phyloP scores from a whole-genome alignment of 257 asterid species.

The Salvia hispanica region DNA sequence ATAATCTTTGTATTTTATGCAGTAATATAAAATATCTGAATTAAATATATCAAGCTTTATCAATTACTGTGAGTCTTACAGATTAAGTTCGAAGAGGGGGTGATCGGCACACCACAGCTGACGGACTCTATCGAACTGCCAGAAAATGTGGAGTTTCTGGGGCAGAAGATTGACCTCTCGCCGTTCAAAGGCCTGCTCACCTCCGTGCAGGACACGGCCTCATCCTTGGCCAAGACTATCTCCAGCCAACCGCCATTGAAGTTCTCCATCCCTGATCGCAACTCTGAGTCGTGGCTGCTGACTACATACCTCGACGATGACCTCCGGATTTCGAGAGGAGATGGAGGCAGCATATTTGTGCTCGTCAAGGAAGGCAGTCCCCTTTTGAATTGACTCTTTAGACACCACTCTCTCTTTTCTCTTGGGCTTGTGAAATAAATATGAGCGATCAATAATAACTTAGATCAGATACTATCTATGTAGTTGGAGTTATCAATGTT shows the following conservation, averaged over 20 bases:
- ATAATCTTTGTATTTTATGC: too few species aligned
- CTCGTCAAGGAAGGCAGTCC: conserved; percentile 76
- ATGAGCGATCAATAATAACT: not conserved
- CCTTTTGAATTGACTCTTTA: conserved; percentile 47
- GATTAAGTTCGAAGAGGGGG: conserved; percentile 83
- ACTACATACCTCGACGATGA: conserved; percentile 86
- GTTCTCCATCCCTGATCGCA: conserved; percentile 56
- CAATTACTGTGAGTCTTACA: conserved; percentile 25
- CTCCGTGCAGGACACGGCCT: conserved; percentile 83
- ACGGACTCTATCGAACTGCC: conserved; percentile 83
- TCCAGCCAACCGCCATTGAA: conserved; percentile 82
- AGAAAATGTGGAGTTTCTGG: conserved; percentile 71
- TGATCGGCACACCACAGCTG: conserved; percentile 89
- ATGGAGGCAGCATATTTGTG: conserved; percentile 82
- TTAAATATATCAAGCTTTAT: too few species aligned
- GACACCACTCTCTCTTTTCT: not conserved
- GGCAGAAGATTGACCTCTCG: conserved; percentile 79
- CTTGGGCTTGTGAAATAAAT: conserved; percentile 16
- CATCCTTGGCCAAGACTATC: conserved; percentile 75
- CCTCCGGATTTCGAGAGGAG: conserved; percentile 87
- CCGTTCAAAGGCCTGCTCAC: conserved; percentile 76
- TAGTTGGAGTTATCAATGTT: conserved; percentile 4
- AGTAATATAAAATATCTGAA: too few species aligned
- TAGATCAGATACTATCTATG: not conserved
- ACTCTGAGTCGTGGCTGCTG: conserved; percentile 84